phyloP scores from a whole-genome alignment of 306 rosid species.

The Cucumis melo region DNA sequence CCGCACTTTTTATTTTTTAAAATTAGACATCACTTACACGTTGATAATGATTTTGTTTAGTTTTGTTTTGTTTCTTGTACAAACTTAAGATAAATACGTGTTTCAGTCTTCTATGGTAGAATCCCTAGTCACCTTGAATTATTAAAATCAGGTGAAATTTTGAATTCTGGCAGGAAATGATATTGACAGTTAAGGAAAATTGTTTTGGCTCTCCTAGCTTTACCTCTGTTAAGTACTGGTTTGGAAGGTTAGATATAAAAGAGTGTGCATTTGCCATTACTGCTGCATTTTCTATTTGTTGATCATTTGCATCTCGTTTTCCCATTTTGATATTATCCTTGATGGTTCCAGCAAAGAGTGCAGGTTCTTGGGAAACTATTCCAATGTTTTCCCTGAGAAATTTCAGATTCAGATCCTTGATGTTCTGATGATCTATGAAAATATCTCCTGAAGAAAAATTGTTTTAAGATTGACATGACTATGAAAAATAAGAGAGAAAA shows the following conservation, averaged over 20 bases:
- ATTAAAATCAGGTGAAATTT: background rate
- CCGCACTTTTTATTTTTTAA: background rate
- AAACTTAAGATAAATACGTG: background rate
- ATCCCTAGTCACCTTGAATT: background rate
- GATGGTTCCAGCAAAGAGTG: conserved; percentile 61
- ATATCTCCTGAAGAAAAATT: conserved; percentile 38
- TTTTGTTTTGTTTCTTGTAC: background rate
- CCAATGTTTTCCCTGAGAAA: conserved; percentile 61
- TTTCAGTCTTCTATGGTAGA: background rate
- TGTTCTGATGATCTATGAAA: conserved; percentile 44
- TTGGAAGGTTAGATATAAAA: conserved; percentile 66
- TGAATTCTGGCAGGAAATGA: background rate
- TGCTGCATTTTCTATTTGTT: conserved; percentile 45
- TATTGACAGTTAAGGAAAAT: background rate
- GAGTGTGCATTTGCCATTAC: conserved; percentile 66
- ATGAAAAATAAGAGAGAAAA: background rate
- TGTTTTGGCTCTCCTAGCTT: background rate
- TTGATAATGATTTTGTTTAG: background rate
- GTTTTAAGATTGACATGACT: background rate
- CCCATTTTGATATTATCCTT: conserved; percentile 67
- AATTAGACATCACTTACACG: background rate
- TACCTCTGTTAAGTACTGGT: conserved; percentile 69
- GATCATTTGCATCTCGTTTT: conserved; percentile 54
- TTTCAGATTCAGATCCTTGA: conserved; percentile 61
- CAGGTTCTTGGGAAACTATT: conserved; percentile 73